A percentile compares a stretch with the other conserved stretches of the same genome.
Evolutionary conservation across 176 grass and related monocot species (phyloP).

Genomic region (Cenchrus americanus): DNA sequence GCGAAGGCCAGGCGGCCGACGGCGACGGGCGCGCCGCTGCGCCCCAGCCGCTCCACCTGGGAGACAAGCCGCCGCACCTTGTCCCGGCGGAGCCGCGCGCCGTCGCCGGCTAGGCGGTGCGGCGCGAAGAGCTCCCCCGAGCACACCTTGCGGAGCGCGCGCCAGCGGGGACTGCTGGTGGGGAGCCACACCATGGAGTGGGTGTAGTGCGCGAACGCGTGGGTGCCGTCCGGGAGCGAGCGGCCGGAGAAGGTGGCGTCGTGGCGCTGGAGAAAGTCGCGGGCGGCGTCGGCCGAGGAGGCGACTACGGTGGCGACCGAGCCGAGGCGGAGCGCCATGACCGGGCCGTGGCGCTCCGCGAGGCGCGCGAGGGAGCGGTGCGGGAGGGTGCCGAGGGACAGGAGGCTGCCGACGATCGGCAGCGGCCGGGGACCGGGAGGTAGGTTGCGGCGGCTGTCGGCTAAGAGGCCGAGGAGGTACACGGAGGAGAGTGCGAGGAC

Average conservation of each 20-base stretch:
- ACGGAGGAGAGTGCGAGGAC: background rate
- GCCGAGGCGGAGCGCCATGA: no score
- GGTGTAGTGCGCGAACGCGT: background rate
- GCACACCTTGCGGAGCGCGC: constrained; percentile 39
- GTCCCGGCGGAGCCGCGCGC: background rate
- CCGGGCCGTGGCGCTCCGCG: no score
- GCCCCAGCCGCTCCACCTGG: background rate
- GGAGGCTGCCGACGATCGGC: background rate
- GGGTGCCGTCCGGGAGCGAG: constrained; percentile 13
- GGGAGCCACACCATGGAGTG: constrained; percentile 25
- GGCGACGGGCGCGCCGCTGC: background rate
- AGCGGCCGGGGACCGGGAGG: background rate
- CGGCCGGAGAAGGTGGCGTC: background rate
- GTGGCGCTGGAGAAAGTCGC: no score
- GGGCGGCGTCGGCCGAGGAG: no score
- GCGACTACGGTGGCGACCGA: no score
- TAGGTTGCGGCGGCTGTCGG: background rate
- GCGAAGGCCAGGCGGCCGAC: background rate
- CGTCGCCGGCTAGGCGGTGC: background rate
- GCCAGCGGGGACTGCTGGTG: background rate
- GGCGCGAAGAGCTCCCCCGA: constrained; percentile 40
- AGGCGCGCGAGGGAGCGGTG: no score
- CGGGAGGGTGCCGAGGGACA: background rate
- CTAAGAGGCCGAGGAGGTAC: background rate
- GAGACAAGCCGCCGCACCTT: background rate